Conservation (phyloP, 2,329 filamentous ascomycete species). For the Claviceps sp. region DNA sequence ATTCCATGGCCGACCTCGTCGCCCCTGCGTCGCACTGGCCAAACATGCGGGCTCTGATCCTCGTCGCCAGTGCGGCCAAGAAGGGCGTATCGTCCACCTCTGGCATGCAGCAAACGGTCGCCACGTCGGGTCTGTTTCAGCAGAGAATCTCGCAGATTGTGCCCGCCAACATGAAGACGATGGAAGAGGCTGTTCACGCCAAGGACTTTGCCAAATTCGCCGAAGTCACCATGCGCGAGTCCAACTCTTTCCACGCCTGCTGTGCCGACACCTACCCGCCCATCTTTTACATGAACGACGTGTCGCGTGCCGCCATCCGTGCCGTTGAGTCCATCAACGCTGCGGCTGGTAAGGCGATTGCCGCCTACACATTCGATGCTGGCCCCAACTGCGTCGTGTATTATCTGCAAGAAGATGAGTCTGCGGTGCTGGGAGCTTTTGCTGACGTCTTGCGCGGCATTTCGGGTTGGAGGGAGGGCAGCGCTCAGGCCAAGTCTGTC, state of each 20-base stretch:
- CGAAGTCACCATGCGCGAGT: conserved; percentile 88
- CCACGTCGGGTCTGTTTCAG: conserved; percentile 77
- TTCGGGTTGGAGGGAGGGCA: conserved; percentile 58
- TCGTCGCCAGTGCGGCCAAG: conserved; percentile 87
- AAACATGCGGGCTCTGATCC: conserved; percentile 79
- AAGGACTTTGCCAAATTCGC: conserved; percentile 80
- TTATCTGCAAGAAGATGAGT: conserved; percentile 70
- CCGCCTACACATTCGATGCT: conserved; percentile 94
- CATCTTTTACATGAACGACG: conserved; percentile 98
- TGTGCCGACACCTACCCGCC: conserved; percentile 93
- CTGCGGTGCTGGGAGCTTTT: conserved; percentile 63
- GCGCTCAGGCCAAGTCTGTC: conserved; percentile 36
- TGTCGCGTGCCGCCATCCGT: conserved; percentile 72
- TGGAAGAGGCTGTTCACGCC: conserved; percentile 67
- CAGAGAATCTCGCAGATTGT: conserved; percentile 65
- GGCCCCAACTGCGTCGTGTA: conserved; percentile 96
- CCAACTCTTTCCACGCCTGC: conserved; percentile 91
- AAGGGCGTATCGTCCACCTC: conserved; percentile 88
- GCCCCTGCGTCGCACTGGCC: conserved; percentile 88
- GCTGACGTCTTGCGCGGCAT: conserved; percentile 49
- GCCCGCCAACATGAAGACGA: conserved; percentile 66
- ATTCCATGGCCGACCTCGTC: conserved; percentile 80
- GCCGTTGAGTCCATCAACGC: conserved; percentile 83
- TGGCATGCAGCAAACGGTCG: conserved; percentile 95
- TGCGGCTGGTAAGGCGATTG: conserved; percentile 63